Base-by-base conservation (phyloP, 1,284 basidiomycete genomes). In the Cutaneotrichosporon cyanovorans region DNA sequence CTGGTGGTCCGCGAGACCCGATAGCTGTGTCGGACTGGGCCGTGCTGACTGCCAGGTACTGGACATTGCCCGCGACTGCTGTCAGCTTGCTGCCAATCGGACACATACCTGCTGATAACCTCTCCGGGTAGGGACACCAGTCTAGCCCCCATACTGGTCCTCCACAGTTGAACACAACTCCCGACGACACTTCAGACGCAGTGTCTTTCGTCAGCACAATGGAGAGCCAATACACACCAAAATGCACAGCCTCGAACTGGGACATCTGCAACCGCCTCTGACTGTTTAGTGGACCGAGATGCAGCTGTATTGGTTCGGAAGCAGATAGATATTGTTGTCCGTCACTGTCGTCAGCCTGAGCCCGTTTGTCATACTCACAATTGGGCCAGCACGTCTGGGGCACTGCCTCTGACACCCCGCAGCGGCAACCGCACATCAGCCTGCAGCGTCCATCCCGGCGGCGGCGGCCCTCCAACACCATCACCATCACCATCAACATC, bases 81-180 rank as follows among this genome's bases (percentile, higher is more conserved):
- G 31, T 20, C 20, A 45, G 37, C 25, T 7, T 3, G 3, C 12
- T 22, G 16, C 15, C 14, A n/a, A 28, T 11, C 11, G 5, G 5
- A 22, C 16, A 37, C 36, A 14, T 11, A 37, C 19, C 18, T 5
- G 14, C 15, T 62, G 75, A 53, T 53, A 84, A 80, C 21, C 75
- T 72, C 20, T 77, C 73, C 50, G 84, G 77, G 16, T 82, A 80
- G 1, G 90, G 89, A 64, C 87, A 89, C 89, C 90, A 95, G 59
- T 91, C 87, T 16, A 92, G 63, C 0, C 81, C 85, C 82, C 85
- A 89, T 14, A 87, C 84, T 0, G 86, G 84, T 3, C 82, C 83
- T 2, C 91, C 91, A 0, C 84, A 83, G 53, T 83, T 85, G 68
- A 93, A 58, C 10, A 65, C 44, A 37, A 53, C 60, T 1, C 64